Conservation (phyloP, 441 rosid genomes). For the Gossypium aridum region DNA sequence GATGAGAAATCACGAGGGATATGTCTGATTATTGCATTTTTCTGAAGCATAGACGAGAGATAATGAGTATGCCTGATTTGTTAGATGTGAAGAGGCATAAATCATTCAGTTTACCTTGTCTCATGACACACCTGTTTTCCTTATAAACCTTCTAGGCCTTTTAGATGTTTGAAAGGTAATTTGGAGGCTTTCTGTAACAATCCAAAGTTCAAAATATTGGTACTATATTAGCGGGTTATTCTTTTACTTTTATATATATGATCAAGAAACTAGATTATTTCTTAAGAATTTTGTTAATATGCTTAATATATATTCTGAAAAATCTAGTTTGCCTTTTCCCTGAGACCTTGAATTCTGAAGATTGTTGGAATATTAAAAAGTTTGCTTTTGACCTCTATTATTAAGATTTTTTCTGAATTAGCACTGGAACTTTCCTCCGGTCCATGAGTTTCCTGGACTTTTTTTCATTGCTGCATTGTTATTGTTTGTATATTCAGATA, state of each 20-base stretch:
- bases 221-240: not conserved
- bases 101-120: not conserved
- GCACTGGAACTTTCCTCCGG: not conserved
- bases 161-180: not conserved
- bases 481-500: not conserved
- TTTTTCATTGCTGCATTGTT: not conserved
- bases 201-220: not conserved
- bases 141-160: not conserved
- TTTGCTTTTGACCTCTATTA: not conserved
- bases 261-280: not conserved
- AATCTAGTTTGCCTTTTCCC: not conserved
- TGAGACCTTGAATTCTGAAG: not conserved
- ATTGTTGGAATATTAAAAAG: not conserved
- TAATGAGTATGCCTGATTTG: not conserved
- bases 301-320: not conserved
- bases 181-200: not conserved
- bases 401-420: not conserved
- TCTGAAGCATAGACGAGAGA: not conserved
- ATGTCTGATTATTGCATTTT: not conserved
- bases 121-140: not conserved
- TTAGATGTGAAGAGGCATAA: not conserved
- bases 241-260: not conserved
- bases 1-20: not conserved
- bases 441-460: not conserved
- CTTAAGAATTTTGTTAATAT: not conserved